Conservation (phyloP, 139 green algal genomes). For the Volvox africanus region DNA sequence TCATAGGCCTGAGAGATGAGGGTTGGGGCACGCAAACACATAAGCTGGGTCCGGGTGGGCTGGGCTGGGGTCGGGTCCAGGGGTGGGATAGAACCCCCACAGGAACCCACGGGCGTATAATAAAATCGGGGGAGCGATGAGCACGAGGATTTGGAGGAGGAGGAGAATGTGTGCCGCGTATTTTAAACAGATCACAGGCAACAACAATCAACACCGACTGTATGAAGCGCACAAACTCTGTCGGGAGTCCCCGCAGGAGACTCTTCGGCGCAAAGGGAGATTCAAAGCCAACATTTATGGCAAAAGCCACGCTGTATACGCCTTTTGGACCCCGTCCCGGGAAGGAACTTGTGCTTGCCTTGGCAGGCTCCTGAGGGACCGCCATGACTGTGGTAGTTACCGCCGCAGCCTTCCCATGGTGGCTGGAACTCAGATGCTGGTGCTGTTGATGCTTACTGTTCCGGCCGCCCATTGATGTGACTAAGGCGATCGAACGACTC, state of each 20-base stretch:
- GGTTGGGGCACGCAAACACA: too few relatives aligned
- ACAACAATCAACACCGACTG: background rate
- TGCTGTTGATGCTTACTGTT: background rate
- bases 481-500: background rate
- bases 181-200: background rate
- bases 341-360: background rate
- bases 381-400: background rate
- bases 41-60: too few relatives aligned
- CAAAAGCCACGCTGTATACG: too few relatives aligned
- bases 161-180: background rate
- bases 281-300: too few relatives aligned
- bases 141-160: background rate
- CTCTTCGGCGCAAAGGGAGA: too few relatives aligned
- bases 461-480: constrained; percentile 1
- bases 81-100: background rate
- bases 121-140: too few relatives aligned
- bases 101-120: too few relatives aligned
- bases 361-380: constrained; percentile 9
- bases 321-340: too few relatives aligned
- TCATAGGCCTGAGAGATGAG: constrained; percentile 65
- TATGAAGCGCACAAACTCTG: background rate
- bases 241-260: too few relatives aligned
- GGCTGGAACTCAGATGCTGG: background rate
- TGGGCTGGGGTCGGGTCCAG: too few relatives aligned
- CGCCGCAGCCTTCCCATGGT: background rate